Evolutionary conservation across 2,329 filamentous ascomycete species (phyloP), one percentile per base, ranked within the genome.

Genomic region (Rosellinia necatrix): DNA sequence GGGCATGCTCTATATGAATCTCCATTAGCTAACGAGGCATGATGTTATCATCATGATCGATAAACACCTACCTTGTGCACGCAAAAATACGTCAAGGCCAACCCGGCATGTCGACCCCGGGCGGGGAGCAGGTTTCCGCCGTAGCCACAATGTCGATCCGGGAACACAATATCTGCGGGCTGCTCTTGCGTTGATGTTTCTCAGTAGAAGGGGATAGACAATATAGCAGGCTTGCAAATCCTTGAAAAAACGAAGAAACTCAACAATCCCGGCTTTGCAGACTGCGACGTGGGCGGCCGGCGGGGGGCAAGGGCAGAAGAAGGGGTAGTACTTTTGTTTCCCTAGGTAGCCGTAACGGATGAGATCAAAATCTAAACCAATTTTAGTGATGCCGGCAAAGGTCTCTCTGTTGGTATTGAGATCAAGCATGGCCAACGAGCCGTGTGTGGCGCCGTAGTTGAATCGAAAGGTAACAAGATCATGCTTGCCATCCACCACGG

Each of bases 171-270:
- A n/a, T n/a, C n/a, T n/a, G n/a, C n/a, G n/a, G n/a, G n/a, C n/a
- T n/a, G n/a, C n/a, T n/a, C n/a, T n/a, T n/a, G n/a, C n/a, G n/a
- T n/a, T n/a, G n/a, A n/a, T n/a, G n/a, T n/a, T n/a, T n/a, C n/a
- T n/a, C n/a, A n/a, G n/a, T n/a, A n/a, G n/a, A 64, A 9, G 25
- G 61, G 58, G 9, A 38, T 13, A 24, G 6, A 74, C 56, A 37
- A 75, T 48, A 54, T 70, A 73, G 29, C 74, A 62, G 4, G 53
- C 35, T 42, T 69, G 46, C 0, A 75, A 49, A 17, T 66, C 40
- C 0, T 48, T 29, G 29, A 74, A 72, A 70, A 67, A 9, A 55
- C 30, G 4, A 37, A 57, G 12, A 68, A 48, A 49, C 56, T 60
- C 3, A 70, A 22, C 21, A 17, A 37, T 12, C 8, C 10, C 38